Evolutionary conservation across 495 filamentous ascomycete species (phyloP), one percentile per base, ranked within the genome.

Genomic region (Penicillium silybi): DNA sequence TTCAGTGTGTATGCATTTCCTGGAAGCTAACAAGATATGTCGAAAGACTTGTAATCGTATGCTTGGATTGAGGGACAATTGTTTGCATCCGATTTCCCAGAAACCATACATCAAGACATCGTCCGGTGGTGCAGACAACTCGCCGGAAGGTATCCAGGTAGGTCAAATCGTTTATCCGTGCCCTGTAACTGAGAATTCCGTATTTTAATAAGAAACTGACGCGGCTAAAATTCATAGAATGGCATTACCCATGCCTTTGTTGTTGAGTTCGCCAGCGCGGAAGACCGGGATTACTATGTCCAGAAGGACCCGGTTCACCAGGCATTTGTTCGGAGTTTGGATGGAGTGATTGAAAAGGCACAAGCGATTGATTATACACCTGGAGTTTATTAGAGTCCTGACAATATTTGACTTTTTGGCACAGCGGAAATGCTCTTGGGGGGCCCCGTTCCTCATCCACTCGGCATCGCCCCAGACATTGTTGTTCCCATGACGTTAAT

Each of bases 101-200:
- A 52, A 61, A 17, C 67, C 69, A 3, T 78, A 78, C 52, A 81
- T 90, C 55, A 71, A 72, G 41, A 71, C 79, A 1, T 58, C 74
- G 4, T 79, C 73, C 1, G 86, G 83, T 2, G 86, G 87, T 0
- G 65, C 61, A 44, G 80, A 90, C 54, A 86, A 84, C 59, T 87
- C 83, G 1, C 66, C 68, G 0, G 86, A 89, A 65, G 85, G 80
- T 5, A 64, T 76, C 11, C 79, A 85, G 65, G 86, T 89, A 71
- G 47, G 61, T 48, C 6, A 25, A 38, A 3, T 32, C 29, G 11
- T 13, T 32, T 11, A 13, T 13, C 29, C 29, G 11, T 11, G 29
- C 9, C 3, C 10, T 32, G 2, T 13, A 10, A 9, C 4, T 32
- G 11, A 23, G 6, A 23, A 23, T 6, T 11, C 4, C 13, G n/a